phyloP scores from a whole-genome alignment of 257 asterid genomes.

The Eustoma russellianum region DNA sequence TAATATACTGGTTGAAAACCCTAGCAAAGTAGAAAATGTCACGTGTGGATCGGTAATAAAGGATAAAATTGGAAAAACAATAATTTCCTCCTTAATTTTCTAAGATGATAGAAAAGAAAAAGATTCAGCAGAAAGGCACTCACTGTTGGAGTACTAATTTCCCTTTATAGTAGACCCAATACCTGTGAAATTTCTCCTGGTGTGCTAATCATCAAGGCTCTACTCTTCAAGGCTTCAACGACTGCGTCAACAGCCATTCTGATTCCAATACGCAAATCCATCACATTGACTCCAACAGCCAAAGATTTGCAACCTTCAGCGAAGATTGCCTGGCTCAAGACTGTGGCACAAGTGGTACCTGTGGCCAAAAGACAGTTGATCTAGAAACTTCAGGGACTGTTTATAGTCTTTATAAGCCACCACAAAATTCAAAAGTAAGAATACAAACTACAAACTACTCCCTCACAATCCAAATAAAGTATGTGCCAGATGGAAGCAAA shows the following conservation, averaged over 20 bases:
- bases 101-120: no score
- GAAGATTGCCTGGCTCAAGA: constrained; percentile 80
- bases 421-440: no score
- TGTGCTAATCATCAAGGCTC: constrained; percentile 80
- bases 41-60: no score
- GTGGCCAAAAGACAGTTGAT: constrained; percentile 15
- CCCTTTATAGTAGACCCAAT: constrained; percentile 13
- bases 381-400: background rate
- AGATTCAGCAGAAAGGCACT: no score
- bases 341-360: constrained; percentile 98
- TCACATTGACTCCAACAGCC: constrained; percentile 78
- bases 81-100: no score
- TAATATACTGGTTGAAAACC: no score
- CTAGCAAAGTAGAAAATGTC: no score
- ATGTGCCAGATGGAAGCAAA: no score
- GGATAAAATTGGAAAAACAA: no score
- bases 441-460: no score
- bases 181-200: constrained; percentile 94
- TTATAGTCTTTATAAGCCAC: background rate
- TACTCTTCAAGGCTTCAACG: constrained; percentile 65
- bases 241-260: constrained; percentile 78
- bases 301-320: constrained; percentile 83
- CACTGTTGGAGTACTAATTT: no score
- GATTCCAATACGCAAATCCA: constrained; percentile 88
- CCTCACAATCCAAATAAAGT: no score